Evolutionary conservation across 495 filamentous ascomycete species (phyloP).

Genomic region (Platismatia glauca): DNA sequence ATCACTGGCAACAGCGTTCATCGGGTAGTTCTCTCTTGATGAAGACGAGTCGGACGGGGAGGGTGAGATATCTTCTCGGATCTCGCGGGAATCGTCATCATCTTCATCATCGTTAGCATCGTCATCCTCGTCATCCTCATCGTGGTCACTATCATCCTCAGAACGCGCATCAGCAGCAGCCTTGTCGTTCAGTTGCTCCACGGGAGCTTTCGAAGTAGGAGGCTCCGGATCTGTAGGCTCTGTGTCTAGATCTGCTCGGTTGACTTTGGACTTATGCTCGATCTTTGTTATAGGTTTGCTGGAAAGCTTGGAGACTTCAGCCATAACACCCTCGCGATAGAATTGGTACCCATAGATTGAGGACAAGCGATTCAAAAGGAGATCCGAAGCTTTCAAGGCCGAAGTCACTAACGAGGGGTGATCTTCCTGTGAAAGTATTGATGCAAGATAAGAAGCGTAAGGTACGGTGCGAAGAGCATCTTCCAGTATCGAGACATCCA

Average conservation of each 20-base stretch:
- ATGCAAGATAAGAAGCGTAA: slow-evolving; percentile 93
- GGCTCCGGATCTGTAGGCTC: slow-evolving; percentile 13
- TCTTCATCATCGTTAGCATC: slow-evolving; percentile 50
- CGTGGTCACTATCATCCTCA: slow-evolving; percentile 31
- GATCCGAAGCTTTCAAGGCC: slow-evolving; percentile 79
- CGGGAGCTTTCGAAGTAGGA: not conserved
- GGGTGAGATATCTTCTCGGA: slow-evolving; percentile 54
- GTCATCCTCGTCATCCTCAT: slow-evolving; percentile 44
- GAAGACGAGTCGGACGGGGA: slow-evolving; percentile 56
- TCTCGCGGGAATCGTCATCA: slow-evolving; percentile 50
- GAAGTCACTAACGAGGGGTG: slow-evolving; percentile 77
- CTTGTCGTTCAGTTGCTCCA: slow-evolving; percentile 8
- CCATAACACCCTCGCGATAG: slow-evolving; percentile 92
- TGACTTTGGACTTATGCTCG: slow-evolving; percentile 22
- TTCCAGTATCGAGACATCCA: slow-evolving; percentile 72
- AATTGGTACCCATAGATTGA: slow-evolving; percentile 92
- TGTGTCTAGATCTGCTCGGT: slow-evolving; percentile 1
- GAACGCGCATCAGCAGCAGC: slow-evolving; percentile 9
- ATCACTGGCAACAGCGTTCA: slow-evolving; percentile 46
- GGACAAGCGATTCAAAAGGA: slow-evolving; percentile 74
- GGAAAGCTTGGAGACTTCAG: slow-evolving; percentile 77
- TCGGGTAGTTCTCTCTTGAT: slow-evolving; percentile 35
- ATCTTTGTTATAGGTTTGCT: slow-evolving; percentile 38
- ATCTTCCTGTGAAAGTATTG: slow-evolving; percentile 93
- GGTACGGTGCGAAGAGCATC: slow-evolving; percentile 85